Percentiles rank a stretch among this genome's conserved stretches.
phyloP scores from a whole-genome alignment of 2,329 filamentous ascomycete species.

The Ophiocordyceps polyrhachis-furcata region DNA sequence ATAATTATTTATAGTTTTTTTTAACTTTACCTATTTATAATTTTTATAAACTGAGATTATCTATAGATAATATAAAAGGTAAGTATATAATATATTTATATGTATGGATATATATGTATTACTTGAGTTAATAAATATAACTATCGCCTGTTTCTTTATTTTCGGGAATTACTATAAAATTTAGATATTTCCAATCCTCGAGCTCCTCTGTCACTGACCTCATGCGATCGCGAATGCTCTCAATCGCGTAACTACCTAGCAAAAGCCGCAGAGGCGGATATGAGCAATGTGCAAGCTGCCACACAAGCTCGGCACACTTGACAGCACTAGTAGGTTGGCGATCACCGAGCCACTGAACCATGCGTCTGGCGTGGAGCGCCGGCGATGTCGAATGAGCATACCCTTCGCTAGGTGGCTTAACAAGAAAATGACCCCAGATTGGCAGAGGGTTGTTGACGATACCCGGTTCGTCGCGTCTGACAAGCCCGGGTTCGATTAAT shows the following conservation, averaged over 20 bases:
- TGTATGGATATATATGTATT: too few species aligned
- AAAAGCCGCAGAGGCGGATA: constrained; percentile 75
- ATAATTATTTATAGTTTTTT: too few species aligned
- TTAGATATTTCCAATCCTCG: constrained; percentile 80
- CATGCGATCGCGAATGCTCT: constrained; percentile 81
- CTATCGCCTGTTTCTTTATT: too few species aligned
- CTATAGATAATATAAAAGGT: too few species aligned
- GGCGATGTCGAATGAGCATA: constrained; percentile 66
- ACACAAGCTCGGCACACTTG: constrained; percentile 82
- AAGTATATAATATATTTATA: too few species aligned
- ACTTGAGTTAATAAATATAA: too few species aligned
- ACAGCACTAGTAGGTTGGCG: constrained; percentile 83
- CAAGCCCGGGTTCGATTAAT: constrained; percentile 76
- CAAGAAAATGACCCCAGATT: constrained; percentile 79
- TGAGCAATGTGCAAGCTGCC: constrained; percentile 88
- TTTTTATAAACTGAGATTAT: too few species aligned
- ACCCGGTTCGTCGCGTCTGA: constrained; percentile 67
- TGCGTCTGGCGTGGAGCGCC: constrained; percentile 71
- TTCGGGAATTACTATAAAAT: constrained; percentile 25
- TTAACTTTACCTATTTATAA: too few species aligned
- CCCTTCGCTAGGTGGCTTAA: constrained; percentile 67
- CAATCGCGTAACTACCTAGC: constrained; percentile 86
- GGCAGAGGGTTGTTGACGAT: constrained; percentile 39
- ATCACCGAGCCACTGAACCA: constrained; percentile 89
- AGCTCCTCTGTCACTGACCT: constrained; percentile 87